Evolutionary conservation across 768 basidiomycete species (phyloP), one percentile per base, ranked within the genome.

Genomic region (Rhizopogon vinicolor): DNA sequence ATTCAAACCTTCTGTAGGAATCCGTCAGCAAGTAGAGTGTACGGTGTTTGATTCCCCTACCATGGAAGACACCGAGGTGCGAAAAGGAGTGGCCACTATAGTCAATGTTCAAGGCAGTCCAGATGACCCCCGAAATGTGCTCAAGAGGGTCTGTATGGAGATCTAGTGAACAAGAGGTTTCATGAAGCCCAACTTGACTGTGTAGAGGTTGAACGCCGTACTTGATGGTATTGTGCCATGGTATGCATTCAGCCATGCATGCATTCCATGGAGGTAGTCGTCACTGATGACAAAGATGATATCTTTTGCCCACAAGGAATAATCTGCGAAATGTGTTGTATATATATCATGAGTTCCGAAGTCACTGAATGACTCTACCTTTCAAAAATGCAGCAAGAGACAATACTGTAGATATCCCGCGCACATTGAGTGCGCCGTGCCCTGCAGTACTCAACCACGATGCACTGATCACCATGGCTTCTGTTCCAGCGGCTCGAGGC

Each of bases 11-110:
- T 98, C 96, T 98, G 68, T 16, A 14, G 14, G n/a, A 56, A 52
- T 14, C 14, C 53, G 8, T 44, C 52, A 41, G 31, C 37, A 39
- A 35, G 31, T 41, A 48, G 29, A 29, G 22, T 40, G n/a, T 31
- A 29, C 37, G 9, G 50, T 1, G 33, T 40, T 51, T 41, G 25
- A 41, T 41, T 40, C 51, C 43, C 85, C 53, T 16, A 93, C 96
- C 96, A 69, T 88, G 91, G 73, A 93, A 98, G 9, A 98, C 73
- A n/a, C 97, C 96, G 2, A 98, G 77, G 65, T 98, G 92, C 9
- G 90, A 93, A 72, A 98, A 96, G 0, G 95, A 98, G 70, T 99
- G 96, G 0, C 93, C 91, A 1, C 94, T 92, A 68, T 98, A 98
- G 68, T 98, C 97, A 42, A 99, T 83, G 62, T 89, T 90, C 44